Base-by-base conservation (phyloP, 225 moss, liverwort and hornwort species). In the Bryum argenteum region DNA sequence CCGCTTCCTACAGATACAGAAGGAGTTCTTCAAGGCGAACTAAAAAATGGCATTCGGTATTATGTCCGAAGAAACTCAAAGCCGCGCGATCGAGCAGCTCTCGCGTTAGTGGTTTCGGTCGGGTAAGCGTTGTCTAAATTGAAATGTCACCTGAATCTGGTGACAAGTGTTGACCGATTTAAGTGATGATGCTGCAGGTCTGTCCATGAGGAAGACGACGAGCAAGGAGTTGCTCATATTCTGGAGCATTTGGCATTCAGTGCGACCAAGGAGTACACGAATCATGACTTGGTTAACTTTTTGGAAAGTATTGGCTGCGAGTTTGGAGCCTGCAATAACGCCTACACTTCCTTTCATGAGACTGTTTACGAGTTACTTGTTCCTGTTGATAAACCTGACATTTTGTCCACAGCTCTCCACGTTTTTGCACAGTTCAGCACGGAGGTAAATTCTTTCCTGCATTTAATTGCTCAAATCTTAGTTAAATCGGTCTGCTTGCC, bases 251-350 rank as follows among this genome's bases (percentile, higher is more conserved):
- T 91, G 74, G 89, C 87, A 26, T 91, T 91, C 54, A 89, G 81
- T 75, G 91, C 87, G 22, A 91, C 89, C 38, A 78, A 65, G 81
- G 79, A 83, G 22, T 85, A 85, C 43, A 74, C 83, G 19, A 89
- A 91, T 77, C 87, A 89, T 80, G 89, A 89, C 38, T 83, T 91
- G 45, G 78, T 91, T 52, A 71, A 64, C 56, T 89, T 87, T 47
- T 54, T 91, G 74, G 91, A 91, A 73, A 89, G 89, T 77, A 78
- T 89, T 28, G 93, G 93, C 70, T 87, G 87, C 78, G 82, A 89
- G 71, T 88, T 91, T 82, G 93, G 93, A 67, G 81, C 93, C 41
- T 93, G 93, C 66, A 77, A 90, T 54, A 91, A 93, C 70, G 93
- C 93, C 12, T 91, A 80, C 40, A 93, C 93, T 9, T 89, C 87